Conservation (phyloP, 768 basidiomycete genomes). For the Crepidotus variabilis region DNA sequence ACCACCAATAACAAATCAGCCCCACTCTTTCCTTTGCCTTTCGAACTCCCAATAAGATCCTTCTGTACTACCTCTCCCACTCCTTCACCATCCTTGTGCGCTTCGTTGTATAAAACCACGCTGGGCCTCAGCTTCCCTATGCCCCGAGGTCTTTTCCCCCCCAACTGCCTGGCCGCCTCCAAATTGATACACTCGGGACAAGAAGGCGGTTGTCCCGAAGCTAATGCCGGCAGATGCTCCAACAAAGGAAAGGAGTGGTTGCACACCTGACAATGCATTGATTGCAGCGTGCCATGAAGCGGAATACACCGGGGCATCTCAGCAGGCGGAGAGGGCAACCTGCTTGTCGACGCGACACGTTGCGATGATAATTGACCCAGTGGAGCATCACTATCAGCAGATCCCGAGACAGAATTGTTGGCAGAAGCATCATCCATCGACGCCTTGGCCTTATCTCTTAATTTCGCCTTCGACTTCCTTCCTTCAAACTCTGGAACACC, state of each 20-base stretch:
- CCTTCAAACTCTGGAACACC: constrained; percentile 73
- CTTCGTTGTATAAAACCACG: constrained; percentile 89
- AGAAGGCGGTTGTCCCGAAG: constrained; percentile 58
- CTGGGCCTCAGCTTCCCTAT: constrained; percentile 81
- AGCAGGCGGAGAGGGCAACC: constrained; percentile 47
- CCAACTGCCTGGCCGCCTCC: constrained; percentile 64
- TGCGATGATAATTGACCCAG: constrained; percentile 1
- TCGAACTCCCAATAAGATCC: constrained; percentile 71
- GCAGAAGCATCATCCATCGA: constrained; percentile 9
- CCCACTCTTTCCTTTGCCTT: constrained; percentile 63
- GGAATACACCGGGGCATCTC: constrained; percentile 83
- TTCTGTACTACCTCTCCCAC: constrained; percentile 82
- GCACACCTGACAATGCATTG: constrained; percentile 80
- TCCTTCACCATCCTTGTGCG: constrained; percentile 80
- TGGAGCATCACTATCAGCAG: neutral
- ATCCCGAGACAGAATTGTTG: constrained; percentile 5
- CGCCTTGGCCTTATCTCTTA: constrained; percentile 34
- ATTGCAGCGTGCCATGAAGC: constrained; percentile 81
- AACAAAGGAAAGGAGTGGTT: constrained; percentile 66
- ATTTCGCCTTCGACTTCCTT: constrained; percentile 50
- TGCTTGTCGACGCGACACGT: constrained; percentile 15
- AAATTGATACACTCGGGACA: constrained; percentile 78
- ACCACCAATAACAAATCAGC: constrained; percentile 87
- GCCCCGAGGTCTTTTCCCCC: constrained; percentile 76
- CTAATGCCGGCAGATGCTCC: constrained; percentile 56